Conservation (phyloP, 495 filamentous ascomycete genomes). For the Penicillium salamii region DNA sequence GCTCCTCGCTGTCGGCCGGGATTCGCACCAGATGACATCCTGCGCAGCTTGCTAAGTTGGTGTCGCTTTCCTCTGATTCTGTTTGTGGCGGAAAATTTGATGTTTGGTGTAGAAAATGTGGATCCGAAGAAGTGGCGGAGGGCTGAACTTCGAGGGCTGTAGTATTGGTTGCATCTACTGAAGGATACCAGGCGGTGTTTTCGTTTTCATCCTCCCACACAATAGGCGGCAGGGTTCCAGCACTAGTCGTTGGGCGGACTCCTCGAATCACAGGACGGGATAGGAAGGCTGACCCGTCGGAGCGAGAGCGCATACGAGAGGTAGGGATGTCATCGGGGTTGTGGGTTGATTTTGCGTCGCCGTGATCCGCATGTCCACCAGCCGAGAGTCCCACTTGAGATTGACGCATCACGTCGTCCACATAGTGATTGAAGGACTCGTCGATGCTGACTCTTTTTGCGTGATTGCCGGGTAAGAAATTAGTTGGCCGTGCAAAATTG, state of each 20-base stretch:
- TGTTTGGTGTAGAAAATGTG: conserved; percentile 6
- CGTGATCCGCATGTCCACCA: conserved; percentile 8
- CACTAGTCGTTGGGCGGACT: conserved; percentile 41
- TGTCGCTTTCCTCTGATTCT: conserved; percentile 30
- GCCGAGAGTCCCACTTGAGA: conserved; percentile 20
- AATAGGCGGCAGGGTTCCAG: conserved; percentile 36
- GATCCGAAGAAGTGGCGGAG: neutral
- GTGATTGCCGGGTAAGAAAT: conserved; percentile 29
- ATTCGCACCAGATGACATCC: conserved; percentile 51
- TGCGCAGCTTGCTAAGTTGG: conserved; percentile 46
- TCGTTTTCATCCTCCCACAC: conserved; percentile 38
- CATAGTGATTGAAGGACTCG: conserved; percentile 28
- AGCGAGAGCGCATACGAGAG: conserved; percentile 45
- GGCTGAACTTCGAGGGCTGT: conserved; percentile 4
- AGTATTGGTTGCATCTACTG: conserved; percentile 10
- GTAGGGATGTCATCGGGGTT: conserved; percentile 20
- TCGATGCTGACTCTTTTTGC: conserved; percentile 40
- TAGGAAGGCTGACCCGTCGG: conserved; percentile 43
- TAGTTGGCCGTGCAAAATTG: conserved; percentile 42
- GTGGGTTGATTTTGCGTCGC: conserved; percentile 15
- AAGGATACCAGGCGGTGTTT: conserved; percentile 16
- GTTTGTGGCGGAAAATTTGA: conserved; percentile 21
- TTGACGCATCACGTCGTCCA: conserved; percentile 23
- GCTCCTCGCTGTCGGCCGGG: conserved; percentile 42
- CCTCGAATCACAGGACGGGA: conserved; percentile 39